Evolutionary conservation across 306 rosid genomes (phyloP).

Genomic region (Adenanthera pavonina): DNA sequence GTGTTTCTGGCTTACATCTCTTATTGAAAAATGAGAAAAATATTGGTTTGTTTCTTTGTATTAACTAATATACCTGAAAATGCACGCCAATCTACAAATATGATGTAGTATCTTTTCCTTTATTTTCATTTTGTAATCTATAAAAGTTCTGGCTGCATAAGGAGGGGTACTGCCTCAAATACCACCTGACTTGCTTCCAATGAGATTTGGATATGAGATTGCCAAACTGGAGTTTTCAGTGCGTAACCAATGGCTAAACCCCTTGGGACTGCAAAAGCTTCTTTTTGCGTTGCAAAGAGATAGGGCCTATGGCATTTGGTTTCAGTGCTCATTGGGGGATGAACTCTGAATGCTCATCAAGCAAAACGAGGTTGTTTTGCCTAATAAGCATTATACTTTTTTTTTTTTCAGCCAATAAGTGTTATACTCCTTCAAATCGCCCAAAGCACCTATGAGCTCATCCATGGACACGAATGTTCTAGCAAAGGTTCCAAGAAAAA

Average conservation of each 20-base stretch:
- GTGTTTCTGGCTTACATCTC: slow-evolving; percentile 44
- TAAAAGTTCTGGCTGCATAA: slow-evolving; percentile 12
- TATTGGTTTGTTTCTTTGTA: slow-evolving; percentile 1
- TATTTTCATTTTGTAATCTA: not conserved
- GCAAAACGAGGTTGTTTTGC: no score
- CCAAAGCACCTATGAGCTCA: slow-evolving; percentile 73
- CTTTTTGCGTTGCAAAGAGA: slow-evolving; percentile 11
- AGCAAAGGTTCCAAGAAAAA: slow-evolving; percentile 91
- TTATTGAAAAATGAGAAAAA: not conserved
- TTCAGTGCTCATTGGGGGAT: no score
- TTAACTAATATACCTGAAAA: slow-evolving; percentile 14
- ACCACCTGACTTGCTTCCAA: not conserved
- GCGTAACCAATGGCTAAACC: slow-evolving; percentile 21
- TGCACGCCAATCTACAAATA: not conserved
- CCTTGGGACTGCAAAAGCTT: slow-evolving; percentile 14
- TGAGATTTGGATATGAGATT: slow-evolving; percentile 15
- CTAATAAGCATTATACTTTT: no score
- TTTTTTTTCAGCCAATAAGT: no score
- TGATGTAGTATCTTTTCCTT: slow-evolving; percentile 1
- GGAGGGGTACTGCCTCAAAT: not conserved
- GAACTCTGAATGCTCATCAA: no score
- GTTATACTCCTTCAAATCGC: not conserved
- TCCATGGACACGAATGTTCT: slow-evolving; percentile 89
- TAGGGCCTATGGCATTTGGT: not conserved
- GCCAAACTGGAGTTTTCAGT: slow-evolving; percentile 16